A percentile compares a stretch with the other conserved stretches of the same genome.
Conservation (phyloP, 2,329 filamentous ascomycete species). For the Talaromyces sp. region DNA sequence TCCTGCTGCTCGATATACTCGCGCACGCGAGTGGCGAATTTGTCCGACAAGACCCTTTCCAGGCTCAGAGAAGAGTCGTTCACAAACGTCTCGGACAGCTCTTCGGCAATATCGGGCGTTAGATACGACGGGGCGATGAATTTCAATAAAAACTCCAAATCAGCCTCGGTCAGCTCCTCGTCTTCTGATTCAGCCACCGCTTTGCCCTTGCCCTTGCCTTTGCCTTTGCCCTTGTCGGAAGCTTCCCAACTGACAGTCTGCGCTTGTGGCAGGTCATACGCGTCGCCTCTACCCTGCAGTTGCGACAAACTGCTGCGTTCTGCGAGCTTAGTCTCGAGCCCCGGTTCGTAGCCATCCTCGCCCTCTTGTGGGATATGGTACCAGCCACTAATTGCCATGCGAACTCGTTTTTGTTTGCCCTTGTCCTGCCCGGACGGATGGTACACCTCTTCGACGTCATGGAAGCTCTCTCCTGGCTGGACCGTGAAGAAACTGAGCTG, state of each 20-base stretch:
- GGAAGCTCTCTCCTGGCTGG: constrained; percentile 96
- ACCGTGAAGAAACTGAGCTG: constrained; percentile 98
- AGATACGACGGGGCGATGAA: constrained; percentile 89
- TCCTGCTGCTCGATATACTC: constrained; percentile 67
- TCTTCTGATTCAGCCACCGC: constrained; percentile 49
- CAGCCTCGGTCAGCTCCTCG: constrained; percentile 64
- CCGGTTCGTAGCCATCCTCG: constrained; percentile 85
- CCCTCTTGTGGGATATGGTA: constrained; percentile 96
- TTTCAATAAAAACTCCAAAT: constrained; percentile 84
- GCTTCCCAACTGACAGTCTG: constrained; percentile 48
- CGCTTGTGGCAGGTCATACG: constrained; percentile 75
- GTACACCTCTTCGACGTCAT: constrained; percentile 98
- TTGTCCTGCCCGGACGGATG: constrained; percentile 57
- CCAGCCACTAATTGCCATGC: constrained; percentile 99
- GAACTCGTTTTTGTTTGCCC: constrained; percentile 59
- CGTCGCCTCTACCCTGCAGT: constrained; percentile 83
- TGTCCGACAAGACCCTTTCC: constrained; percentile 70
- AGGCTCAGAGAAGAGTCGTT: constrained; percentile 82
- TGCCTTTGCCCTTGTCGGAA: constrained; percentile 22
- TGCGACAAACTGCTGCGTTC: constrained; percentile 90
- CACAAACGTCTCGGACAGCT: constrained; percentile 73
- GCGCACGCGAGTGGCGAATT: constrained; percentile 69
- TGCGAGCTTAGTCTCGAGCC: constrained; percentile 81
- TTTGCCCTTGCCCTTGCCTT: constrained; percentile 35
- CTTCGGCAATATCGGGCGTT: constrained; percentile 83